Percentiles rank a stretch among this genome's conserved stretches.
phyloP scores from a whole-genome alignment of 768 basidiomycete species.

The Pleurotus cornucopiae region DNA sequence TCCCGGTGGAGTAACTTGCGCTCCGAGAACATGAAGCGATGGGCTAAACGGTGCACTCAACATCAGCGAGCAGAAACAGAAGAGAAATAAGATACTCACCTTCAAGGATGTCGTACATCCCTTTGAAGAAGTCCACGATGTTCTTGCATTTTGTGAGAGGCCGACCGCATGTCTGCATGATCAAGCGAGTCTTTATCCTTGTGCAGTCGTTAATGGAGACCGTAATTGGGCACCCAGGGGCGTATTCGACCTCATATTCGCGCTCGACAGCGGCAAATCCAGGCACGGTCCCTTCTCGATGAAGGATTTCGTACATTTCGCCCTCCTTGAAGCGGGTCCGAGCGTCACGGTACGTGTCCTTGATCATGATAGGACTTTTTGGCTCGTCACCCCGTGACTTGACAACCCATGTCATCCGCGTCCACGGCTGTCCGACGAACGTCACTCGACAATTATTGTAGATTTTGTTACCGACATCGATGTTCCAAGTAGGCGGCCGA shows the following conservation, averaged over 20 bases:
- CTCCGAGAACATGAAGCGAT: not conserved
- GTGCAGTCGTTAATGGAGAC: not conserved
- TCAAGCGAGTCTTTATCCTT: not conserved
- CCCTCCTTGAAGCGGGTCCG: constrained; percentile 4
- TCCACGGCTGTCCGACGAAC: constrained; percentile 5
- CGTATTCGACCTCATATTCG: no score
- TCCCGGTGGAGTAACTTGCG: not conserved
- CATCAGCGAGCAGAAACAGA: not conserved
- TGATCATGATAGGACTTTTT: not conserved
- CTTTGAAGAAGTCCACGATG: not conserved
- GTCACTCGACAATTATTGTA: constrained; percentile 2
- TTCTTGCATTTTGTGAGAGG: not conserved
- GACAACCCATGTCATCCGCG: not conserved
- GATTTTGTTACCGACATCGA: not conserved
- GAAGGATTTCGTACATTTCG: constrained; percentile 4
- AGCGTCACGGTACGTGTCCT: constrained; percentile 1
- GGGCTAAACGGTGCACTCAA: not conserved
- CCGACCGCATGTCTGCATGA: not conserved
- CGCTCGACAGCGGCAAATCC: not conserved
- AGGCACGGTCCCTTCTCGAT: not conserved
- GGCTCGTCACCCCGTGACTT: no score
- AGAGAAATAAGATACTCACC: not conserved
- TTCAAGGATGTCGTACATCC: constrained; percentile 5
- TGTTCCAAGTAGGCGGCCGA: constrained; percentile 2
- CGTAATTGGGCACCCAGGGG: not conserved